Evolutionary conservation across 2,329 filamentous ascomycete species (phyloP), one percentile per base, ranked within the genome.

Genomic region (Tolypocladium pustulatum): DNA sequence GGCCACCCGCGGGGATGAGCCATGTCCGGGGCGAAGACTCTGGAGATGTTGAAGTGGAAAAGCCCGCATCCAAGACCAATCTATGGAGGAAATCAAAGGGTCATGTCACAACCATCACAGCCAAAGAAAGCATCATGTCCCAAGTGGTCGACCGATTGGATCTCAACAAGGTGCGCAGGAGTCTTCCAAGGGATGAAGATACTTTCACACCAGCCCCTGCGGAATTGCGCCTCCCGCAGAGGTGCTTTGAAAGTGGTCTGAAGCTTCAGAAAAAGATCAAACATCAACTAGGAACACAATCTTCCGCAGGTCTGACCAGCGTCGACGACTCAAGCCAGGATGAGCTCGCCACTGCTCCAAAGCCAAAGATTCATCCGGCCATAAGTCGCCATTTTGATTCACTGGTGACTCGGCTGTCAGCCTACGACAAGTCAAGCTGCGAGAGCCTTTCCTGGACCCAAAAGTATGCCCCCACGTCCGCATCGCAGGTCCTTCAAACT

Each of bases 341-440:
- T 30, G 74, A 78, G 52, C 60, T 75, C 5, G 61, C 64, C 0
- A 57, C 59, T 20, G 59, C 61, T 17, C 54, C 63, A 54, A 22
- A 59, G 57, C 59, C 58, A 54, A 58, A 68, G 56, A 63, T 68
- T 5, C 86, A 91, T 69, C 78, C 86, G 13, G 82, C 84, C 22
- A 70, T 94, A 54, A 65, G 70, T 15, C 76, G 78, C 2, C 75
- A 91, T 2, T 89, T 86, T 65, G 70, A 76, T 3, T 77, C 79
- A 0, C 78, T 97, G 37, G 73, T 78, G 52, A 78, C 77, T 1
- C 78, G 78, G 0, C 76, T 92, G 15, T 92, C 89, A 5, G 86
- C 92, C 0, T 97, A 92, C 66, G 94, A 99, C 69, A 81, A 76
- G 61, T 89, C 86, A 10, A 81, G 80, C 55, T 96, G 89, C 65